These are phyloP conservation scores for Scutellaria baicalensis DNA, from an alignment of 257 asterid species.

Conservation along the genomic window DNA sequence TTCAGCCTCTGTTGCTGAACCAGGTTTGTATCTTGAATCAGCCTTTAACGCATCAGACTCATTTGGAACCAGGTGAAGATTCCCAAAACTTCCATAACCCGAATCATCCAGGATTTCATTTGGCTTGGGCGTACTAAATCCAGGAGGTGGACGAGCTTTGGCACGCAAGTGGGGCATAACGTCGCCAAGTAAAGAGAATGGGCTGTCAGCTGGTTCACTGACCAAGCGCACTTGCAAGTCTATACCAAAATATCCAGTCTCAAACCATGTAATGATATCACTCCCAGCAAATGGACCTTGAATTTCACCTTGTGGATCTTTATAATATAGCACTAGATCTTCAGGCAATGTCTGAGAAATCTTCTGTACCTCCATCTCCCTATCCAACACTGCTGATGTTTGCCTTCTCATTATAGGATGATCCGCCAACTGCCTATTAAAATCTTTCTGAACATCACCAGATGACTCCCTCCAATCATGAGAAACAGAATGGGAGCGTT, in stretches of 20 bases:
- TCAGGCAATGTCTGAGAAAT: conserved; percentile 67
- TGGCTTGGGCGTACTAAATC: conserved; percentile 74
- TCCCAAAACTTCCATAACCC: conserved; percentile 37
- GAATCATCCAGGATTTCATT: conserved; percentile 51
- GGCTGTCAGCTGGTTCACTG: conserved; percentile 57
- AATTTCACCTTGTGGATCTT: conserved; percentile 87
- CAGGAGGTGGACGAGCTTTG: conserved; percentile 96
- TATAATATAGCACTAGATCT: conserved; percentile 70
- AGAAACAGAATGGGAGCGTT: conserved; percentile 39
- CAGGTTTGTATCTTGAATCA: conserved; percentile 49
- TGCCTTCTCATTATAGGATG: conserved; percentile 53
- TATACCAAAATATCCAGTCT: conserved; percentile 92
- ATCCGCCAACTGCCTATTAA: conserved; percentile 52
- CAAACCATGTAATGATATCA: conserved; percentile 96
- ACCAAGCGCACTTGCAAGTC: conserved; percentile 88
- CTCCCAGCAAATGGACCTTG: conserved; percentile 98
- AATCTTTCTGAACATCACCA: conserved; percentile 40
- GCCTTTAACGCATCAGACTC: conserved; percentile 47
- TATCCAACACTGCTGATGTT: conserved; percentile 45
- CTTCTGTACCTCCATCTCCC: conserved; percentile 47
- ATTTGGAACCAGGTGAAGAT: conserved; percentile 36
- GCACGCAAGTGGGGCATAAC: conserved; percentile 97
- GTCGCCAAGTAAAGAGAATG: conserved; percentile 80
- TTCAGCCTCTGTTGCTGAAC: conserved; percentile 61
- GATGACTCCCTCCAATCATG: conserved; percentile 46